phyloP scores from a whole-genome alignment of 768 basidiomycete species.

The Boletus huronensis region DNA sequence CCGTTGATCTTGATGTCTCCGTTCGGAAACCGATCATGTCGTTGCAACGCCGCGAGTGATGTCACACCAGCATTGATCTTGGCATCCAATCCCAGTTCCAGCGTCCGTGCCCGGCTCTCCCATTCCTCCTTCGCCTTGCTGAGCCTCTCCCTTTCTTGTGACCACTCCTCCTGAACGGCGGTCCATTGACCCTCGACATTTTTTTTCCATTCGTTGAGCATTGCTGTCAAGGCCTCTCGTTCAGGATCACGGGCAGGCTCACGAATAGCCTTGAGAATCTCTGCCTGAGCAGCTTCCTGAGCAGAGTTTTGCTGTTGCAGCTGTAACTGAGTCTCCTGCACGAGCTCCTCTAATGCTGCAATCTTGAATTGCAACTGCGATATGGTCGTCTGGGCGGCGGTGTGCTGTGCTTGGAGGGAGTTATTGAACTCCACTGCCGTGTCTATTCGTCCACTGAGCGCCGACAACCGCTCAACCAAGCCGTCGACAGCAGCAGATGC shows the following conservation, averaged over 20 bases:
- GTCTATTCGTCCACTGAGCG: conserved; percentile 68
- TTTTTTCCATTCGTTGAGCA: conserved; percentile 72
- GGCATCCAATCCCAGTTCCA: conserved; percentile 54
- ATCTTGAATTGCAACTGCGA: conserved; percentile 67
- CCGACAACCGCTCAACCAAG: conserved; percentile 58
- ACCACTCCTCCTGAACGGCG: conserved; percentile 78
- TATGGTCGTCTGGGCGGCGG: conserved; percentile 73
- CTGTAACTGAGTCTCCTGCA: conserved; percentile 46
- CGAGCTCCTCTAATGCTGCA: conserved; percentile 58
- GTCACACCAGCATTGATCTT: conserved; percentile 35
- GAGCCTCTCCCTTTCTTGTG: conserved; percentile 72
- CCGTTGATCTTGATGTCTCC: conserved; percentile 30
- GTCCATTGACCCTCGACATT: conserved; percentile 78
- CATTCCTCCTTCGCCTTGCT: conserved; percentile 74
- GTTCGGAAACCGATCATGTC: conserved; percentile 37
- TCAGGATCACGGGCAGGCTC: conserved; percentile 37
- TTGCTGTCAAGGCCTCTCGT: conserved; percentile 48
- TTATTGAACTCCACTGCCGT: conserved; percentile 71
- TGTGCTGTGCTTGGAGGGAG: conserved; percentile 73
- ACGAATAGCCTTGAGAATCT: conserved; percentile 33
- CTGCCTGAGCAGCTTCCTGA: conserved; percentile 34
- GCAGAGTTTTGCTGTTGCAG: conserved; percentile 36
- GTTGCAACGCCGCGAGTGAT: conserved; percentile 32
- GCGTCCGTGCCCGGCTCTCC: conserved; percentile 55
- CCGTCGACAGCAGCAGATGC: conserved; percentile 45